Percentiles rank a stretch among this genome's conserved stretches.
Conservation (phyloP, 495 filamentous ascomycete genomes). For the Lasiosphaeris hirsuta region DNA sequence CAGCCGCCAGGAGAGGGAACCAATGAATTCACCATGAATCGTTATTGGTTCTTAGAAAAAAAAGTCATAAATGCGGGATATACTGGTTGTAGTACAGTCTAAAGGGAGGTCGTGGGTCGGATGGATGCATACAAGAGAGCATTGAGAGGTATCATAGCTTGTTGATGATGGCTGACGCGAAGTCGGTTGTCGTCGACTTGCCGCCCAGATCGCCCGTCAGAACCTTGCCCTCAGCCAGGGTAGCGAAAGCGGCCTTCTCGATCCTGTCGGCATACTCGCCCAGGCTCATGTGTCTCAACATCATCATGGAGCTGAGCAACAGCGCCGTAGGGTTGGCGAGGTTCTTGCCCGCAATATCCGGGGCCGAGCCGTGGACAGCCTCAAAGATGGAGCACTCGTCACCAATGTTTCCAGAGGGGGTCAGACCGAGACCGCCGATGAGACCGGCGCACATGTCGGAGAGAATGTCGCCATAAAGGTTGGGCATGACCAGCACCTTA, state of each 20-base stretch:
- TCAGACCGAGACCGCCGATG: conserved; percentile 94
- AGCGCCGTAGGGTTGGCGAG: conserved; percentile 95
- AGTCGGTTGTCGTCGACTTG: conserved; percentile 88
- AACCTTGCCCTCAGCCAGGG: conserved; percentile 89
- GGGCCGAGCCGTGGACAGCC: conserved; percentile 96
- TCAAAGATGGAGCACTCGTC: conserved; percentile 99
- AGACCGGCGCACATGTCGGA: conserved; percentile 99
- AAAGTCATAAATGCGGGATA: conserved; percentile 13
- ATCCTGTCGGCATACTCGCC: conserved; percentile 80
- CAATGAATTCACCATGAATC: neutral
- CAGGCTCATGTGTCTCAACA: conserved; percentile 97
- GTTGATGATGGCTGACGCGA: conserved; percentile 84
- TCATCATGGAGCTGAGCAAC: conserved; percentile 91
- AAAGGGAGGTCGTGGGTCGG: conserved; percentile 11
- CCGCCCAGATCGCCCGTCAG: conserved; percentile 95
- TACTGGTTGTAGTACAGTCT: conserved; percentile 14
- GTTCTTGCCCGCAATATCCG: conserved; percentile 93
- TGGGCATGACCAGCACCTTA: conserved; percentile 99
- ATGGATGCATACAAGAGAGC: conserved; percentile 14
- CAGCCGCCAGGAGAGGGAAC: neutral
- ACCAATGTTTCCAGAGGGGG: conserved; percentile 97
- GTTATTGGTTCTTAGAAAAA: conserved; percentile 2
- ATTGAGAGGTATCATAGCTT: conserved; percentile 54
- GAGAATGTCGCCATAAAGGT: conserved; percentile 98
- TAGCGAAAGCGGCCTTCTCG: conserved; percentile 90